phyloP scores from a whole-genome alignment of 371 early-diverging fungal species.

The Mucor lusitanicus region DNA sequence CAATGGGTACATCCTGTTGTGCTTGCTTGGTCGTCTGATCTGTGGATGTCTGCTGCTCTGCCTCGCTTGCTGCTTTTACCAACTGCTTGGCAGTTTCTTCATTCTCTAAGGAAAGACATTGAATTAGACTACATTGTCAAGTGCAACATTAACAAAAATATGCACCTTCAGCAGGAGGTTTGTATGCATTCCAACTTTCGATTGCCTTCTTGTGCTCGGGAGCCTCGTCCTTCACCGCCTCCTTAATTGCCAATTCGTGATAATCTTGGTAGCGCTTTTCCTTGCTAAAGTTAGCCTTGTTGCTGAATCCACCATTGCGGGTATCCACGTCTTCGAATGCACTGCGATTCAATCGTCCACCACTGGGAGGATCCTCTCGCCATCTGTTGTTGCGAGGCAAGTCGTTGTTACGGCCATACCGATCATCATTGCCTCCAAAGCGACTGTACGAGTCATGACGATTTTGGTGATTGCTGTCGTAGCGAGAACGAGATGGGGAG shows the following conservation, averaged over 20 bases:
- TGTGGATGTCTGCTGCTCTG: background rate
- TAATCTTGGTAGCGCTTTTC: background rate
- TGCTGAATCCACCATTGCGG: slow-evolving; percentile 11
- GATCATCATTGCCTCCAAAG: background rate
- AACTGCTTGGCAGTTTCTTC: background rate
- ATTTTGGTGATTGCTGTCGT: background rate
- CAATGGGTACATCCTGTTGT: background rate
- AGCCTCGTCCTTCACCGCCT: background rate
- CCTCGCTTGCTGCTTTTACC: background rate
- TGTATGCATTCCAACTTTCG: slow-evolving; percentile 9
- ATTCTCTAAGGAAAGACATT: background rate
- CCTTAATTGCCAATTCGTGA: background rate
- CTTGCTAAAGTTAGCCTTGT: slow-evolving; percentile 1
- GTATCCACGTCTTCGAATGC: slow-evolving; percentile 4
- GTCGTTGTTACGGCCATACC: background rate
- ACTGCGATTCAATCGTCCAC: slow-evolving; percentile 10
- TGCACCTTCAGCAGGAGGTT: slow-evolving; percentile 6
- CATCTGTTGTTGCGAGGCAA: background rate
- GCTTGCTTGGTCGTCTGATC: too few relatives aligned
- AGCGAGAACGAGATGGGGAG: background rate
- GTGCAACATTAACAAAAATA: background rate
- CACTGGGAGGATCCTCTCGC: background rate
- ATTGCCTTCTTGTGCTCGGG: background rate
- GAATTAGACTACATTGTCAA: background rate
- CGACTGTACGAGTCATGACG: background rate